Evolutionary conservation across 176 grass and related monocot species (phyloP), one percentile per base, ranked within the genome.

Genomic region (Triticum turgidum): DNA sequence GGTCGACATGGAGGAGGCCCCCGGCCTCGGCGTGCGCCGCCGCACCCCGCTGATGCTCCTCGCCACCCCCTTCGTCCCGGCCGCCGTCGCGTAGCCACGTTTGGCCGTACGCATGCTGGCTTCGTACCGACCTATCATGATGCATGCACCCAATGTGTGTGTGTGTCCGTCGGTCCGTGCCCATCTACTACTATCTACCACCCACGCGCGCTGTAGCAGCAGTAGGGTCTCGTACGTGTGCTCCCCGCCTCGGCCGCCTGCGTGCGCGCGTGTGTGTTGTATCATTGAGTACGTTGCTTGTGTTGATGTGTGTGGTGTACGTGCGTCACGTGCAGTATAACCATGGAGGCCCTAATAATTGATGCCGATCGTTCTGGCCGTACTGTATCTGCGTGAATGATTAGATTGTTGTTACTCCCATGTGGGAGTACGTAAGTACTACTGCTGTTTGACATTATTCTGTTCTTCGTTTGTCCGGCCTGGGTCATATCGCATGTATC

Each of bases 1-100:
- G 34, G 66, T 87, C 1, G 89, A 90, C 58, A 90, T 90, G 85
- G 67, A 58, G 66, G 89, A 87, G 45, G 89, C 80, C 1, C 80
- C 84, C 0, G 84, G 89, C 1, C 84, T 90, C 13, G 89, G 84
- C 74, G 80, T 79, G 30, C 89, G 89, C 56, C 84, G 84, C 80
- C 79, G 80, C 64, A 78, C 84, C 5, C 88, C 88, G 32, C 65
- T 87, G 1, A n/a, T 79, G 42, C 89, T 90, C 18, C 64, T 81
- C 22, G 89, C 84, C 73, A 90, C 80, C 5, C 84, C 89, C 3
- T 90, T 90, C 34, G 22, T 78, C 11, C 84, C 87, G 11, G 38
- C 21, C 29, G 52, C 24, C 37, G 39, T 58, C 38, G 15, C 77
- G 21, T 83, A 77, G 47, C 32, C n/a, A 1, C 59, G 20, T 62